phyloP scores from a whole-genome alignment of 768 basidiomycete species.

The Aureoboletus auriporus region DNA sequence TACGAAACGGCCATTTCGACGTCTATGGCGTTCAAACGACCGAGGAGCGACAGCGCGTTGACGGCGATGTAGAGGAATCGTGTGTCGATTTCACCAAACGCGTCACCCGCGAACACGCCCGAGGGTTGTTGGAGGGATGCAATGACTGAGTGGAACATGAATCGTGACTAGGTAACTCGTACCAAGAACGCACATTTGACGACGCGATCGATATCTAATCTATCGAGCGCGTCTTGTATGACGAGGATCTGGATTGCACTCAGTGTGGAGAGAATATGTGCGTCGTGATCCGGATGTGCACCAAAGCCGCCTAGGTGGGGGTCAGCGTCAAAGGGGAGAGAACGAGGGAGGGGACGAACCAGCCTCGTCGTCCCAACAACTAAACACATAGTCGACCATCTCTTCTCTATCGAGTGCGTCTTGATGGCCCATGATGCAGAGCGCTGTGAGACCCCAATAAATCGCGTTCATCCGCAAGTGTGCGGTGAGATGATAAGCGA shows the following conservation, averaged over 20 bases:
- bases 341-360: slow-evolving; percentile 38
- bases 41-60: slow-evolving; percentile 76
- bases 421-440: slow-evolving; percentile 72
- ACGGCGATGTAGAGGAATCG: slow-evolving; percentile 90
- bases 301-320: slow-evolving; percentile 74
- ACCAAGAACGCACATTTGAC: slow-evolving; percentile 56
- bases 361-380: slow-evolving; percentile 91
- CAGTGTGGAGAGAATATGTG: slow-evolving; percentile 79
- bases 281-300: slow-evolving; percentile 91
- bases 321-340: slow-evolving; percentile 1
- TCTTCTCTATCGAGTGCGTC: slow-evolving; percentile 81
- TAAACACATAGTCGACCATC: slow-evolving; percentile 86
- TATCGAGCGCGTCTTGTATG: slow-evolving; percentile 77
- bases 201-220: slow-evolving; percentile 65
- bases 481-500: slow-evolving; percentile 85
- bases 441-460: slow-evolving; percentile 93
- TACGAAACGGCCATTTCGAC: slow-evolving; percentile 65
- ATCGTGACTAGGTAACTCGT: not conserved
- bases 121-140: slow-evolving; percentile 79
- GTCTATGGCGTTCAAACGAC: slow-evolving; percentile 66
- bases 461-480: slow-evolving; percentile 94
- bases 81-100: slow-evolving; percentile 89
- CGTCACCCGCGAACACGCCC: slow-evolving; percentile 87
- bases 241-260: slow-evolving; percentile 91
- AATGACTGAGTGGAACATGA: slow-evolving; percentile 53